Base-by-base conservation (phyloP, 73 alveolate genomes). In the Paraurostyla sp. region DNA sequence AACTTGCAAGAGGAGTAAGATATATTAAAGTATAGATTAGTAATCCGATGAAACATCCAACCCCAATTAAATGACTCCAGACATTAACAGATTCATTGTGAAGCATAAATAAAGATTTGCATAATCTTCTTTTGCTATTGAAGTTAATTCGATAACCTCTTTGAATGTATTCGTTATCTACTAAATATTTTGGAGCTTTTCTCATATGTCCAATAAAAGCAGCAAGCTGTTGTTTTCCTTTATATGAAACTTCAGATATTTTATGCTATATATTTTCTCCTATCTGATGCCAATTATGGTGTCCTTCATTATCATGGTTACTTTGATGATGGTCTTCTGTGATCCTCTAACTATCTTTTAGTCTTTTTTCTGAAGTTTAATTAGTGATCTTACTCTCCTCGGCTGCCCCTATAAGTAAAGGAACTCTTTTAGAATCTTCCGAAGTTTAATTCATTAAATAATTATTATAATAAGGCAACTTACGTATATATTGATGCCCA, bases 61-160 rank as follows among this genome's bases (percentile, higher is more conserved):
- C 93, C 25, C 99, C 99, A 59, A 95, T 59, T 22, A 97, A 45
- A 76, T 97, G 99, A 54, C 96, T 93, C 99, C 99, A 97, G 45
- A 97, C 93, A 87, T 97, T 97, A 49, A 95, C 88, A 20, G 97
- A 88, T 87, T 97, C 99, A 87, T 97, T 97, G 73, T 95, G 98
- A n/a, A 88, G 87, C 90, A 76, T 85, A 71, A 97, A 95, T 45
- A 97, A 85, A 16, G 95, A 82, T 56, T 88, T 93, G 73, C 95
- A 57, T 6, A 94, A 80, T 49, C 90, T 86, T n/a, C 69, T 50
- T 56, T 91, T 65, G 18, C 95, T 87, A 60, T 94, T 89, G 83
- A 92, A 97, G 91, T 94, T 90, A 84, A 97, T 92, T 62, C 98
- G 63, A 94, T 97, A 97, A 6, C 99, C 99, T 48, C 92, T 71